phyloP scores from a whole-genome alignment of 495 filamentous ascomycete genomes.

The Astrothelium macrocarpum region DNA sequence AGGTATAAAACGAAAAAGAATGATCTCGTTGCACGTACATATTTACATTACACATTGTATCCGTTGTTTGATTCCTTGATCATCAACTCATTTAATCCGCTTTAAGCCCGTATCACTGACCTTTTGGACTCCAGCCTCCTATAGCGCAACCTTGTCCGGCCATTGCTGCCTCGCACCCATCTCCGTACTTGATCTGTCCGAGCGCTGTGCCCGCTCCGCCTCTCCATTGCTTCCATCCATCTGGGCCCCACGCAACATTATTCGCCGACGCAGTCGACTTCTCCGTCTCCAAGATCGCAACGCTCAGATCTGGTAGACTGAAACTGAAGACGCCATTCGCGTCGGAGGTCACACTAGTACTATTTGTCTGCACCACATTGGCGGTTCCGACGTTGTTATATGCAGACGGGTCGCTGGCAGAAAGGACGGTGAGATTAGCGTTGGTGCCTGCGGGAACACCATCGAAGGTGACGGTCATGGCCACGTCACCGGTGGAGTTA shows the following conservation, averaged over 20 bases:
- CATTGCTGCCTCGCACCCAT: background rate
- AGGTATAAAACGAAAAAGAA: too few relatives aligned
- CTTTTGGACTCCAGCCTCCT: background rate
- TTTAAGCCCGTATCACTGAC: too few relatives aligned
- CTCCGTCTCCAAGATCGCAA: constrained; percentile 19
- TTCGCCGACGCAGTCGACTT: background rate
- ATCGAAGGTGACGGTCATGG: constrained; percentile 47
- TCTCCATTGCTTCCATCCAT: background rate
- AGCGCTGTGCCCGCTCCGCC: background rate
- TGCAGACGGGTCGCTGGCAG: constrained; percentile 36
- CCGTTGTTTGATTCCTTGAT: background rate
- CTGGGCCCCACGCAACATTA: background rate
- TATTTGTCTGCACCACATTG: constrained; percentile 13
- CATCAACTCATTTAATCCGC: background rate
- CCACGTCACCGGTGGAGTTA: constrained; percentile 45
- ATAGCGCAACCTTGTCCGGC: background rate
- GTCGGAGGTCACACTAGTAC: constrained; percentile 8
- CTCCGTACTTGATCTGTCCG: background rate
- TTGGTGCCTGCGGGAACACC: constrained; percentile 37
- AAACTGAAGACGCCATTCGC: constrained; percentile 18
- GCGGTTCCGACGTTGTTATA: constrained; percentile 34
- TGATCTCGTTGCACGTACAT: too few relatives aligned
- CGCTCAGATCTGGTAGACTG: constrained; percentile 17
- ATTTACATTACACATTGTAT: too few relatives aligned
- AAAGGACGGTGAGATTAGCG: constrained; percentile 50